Conservation (phyloP, 306 rosid species). For the Cucumis sativus region DNA sequence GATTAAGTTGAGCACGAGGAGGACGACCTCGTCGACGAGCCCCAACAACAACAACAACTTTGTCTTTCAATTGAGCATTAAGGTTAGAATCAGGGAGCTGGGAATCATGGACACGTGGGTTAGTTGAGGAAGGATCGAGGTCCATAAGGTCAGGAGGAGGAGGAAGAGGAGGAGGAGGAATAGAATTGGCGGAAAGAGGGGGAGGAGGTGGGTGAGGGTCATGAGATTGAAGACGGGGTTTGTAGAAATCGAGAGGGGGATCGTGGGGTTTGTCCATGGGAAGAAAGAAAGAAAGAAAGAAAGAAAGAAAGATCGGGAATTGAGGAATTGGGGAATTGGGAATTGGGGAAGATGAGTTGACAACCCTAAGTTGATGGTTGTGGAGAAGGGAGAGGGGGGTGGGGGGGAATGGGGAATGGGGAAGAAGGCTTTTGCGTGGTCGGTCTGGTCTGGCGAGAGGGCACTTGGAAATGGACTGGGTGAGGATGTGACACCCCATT, state of each 20-base stretch:
- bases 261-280: background rate
- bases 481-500: constrained; percentile 31
- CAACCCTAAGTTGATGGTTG: constrained; percentile 35
- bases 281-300: background rate
- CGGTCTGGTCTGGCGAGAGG: constrained; percentile 23
- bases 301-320: background rate
- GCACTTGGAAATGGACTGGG: constrained; percentile 33
- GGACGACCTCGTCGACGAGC: constrained; percentile 76
- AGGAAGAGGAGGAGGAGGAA: background rate
- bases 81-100: background rate
- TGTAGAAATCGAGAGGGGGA: background rate
- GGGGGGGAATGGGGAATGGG: background rate
- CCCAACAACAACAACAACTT: constrained; percentile 17
- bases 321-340: background rate
- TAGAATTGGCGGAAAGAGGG: background rate
- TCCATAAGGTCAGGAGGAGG: background rate
- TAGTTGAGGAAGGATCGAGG: background rate
- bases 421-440: constrained; percentile 6
- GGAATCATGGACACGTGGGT: no score
- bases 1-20: constrained; percentile 30
- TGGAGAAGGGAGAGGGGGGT: background rate
- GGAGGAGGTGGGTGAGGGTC: background rate
- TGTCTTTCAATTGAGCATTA: constrained; percentile 9
- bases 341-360: background rate
- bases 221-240: background rate